Evolutionary conservation across 2,329 filamentous ascomycete genomes (phyloP), one percentile per base, ranked within the genome.

Genomic region (Phyllosticta capitalensis): DNA sequence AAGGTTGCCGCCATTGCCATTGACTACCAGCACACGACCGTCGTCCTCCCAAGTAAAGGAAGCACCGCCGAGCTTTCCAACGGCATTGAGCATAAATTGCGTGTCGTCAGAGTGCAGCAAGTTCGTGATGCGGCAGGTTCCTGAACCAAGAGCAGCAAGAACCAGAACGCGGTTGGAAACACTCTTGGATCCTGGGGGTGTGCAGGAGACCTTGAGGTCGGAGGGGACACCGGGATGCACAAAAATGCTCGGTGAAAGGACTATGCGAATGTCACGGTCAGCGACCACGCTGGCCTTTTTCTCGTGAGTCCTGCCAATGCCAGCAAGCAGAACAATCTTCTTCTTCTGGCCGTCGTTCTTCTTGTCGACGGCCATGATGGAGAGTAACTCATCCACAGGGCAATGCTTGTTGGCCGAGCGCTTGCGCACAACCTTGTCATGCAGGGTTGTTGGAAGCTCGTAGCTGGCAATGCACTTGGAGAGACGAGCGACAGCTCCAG

Each of bases 291-390:
- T 96, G 26, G 94, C 94, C 72, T 87, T 89, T 58, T 85, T 87
- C 75, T 99, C 94, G 68, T 92, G 76, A 0, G 91, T 95, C 67
- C 87, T 84, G 60, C 94, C 94, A 69, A 99, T 95, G 12, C 88
- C 88, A 0, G 91, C 92, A 10, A 99, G 80, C 7, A 99, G 82
- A 6, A 96, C 92, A 63, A 99, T 88, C 76, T 96, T 97, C 80
- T 99, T 99, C 74, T 92, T 91, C 61, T 83, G 83, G 1, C 94
- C 94, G 52, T 95, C 89, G 65, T 99, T 99, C 79, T 99, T 99
- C 82, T 99, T 99, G 76, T 99, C 94, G 9, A 99, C 88, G 0
- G 88, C 91, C 94, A 99, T 99, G 71, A 95, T 95, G 65, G 87
- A 82, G 60, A 99, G 81, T 56, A 99, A 75, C 38, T 88, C 82